A percentile compares a stretch with the other conserved stretches of the same genome.
These are phyloP conservation scores for Fusarium acutatum DNA, from an alignment of 2,329 filamentous ascomycete genomes.

Conservation along the genomic window DNA sequence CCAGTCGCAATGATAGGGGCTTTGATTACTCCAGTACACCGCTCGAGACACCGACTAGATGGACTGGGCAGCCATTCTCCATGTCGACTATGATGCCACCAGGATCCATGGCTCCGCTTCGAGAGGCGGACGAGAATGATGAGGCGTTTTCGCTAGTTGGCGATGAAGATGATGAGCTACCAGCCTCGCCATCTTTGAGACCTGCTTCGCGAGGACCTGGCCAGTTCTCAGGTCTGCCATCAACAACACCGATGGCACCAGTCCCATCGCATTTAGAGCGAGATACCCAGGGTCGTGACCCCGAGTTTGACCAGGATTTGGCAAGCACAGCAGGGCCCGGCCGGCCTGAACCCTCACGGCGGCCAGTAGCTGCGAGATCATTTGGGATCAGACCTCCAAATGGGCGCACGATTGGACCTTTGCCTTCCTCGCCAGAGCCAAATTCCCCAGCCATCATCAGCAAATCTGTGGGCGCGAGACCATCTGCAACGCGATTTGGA, in stretches of 20 bases:
- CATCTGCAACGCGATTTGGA: conserved; percentile 20
- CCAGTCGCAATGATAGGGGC: conserved; percentile 33
- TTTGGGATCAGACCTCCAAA: conserved; percentile 14
- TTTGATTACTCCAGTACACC: conserved; percentile 33
- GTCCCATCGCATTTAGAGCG: conserved; percentile 55
- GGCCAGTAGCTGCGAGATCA: conserved; percentile 10
- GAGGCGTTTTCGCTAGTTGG: conserved; percentile 33
- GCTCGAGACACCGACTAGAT: conserved; percentile 56
- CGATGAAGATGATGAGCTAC: conserved; percentile 40
- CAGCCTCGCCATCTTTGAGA: conserved; percentile 33
- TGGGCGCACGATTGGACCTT: conserved; percentile 10
- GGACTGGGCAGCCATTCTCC: conserved; percentile 53
- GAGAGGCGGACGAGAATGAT: conserved; percentile 44
- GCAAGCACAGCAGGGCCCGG: background rate
- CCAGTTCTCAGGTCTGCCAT: conserved; percentile 41
- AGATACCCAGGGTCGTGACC: conserved; percentile 41
- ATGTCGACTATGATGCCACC: conserved; percentile 44
- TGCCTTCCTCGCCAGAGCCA: conserved; percentile 13
- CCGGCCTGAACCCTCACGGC: background rate
- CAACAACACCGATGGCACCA: conserved; percentile 55
- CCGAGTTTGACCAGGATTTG: background rate
- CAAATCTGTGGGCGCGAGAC: conserved; percentile 32
- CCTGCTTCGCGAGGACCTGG: conserved; percentile 29
- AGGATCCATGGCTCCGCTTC: conserved; percentile 44
- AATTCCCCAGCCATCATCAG: conserved; percentile 4